Evolutionary conservation across 805 yeast genomes (phyloP), one percentile per base, ranked within the genome.

Genomic region (Pichia cabralensis): DNA sequence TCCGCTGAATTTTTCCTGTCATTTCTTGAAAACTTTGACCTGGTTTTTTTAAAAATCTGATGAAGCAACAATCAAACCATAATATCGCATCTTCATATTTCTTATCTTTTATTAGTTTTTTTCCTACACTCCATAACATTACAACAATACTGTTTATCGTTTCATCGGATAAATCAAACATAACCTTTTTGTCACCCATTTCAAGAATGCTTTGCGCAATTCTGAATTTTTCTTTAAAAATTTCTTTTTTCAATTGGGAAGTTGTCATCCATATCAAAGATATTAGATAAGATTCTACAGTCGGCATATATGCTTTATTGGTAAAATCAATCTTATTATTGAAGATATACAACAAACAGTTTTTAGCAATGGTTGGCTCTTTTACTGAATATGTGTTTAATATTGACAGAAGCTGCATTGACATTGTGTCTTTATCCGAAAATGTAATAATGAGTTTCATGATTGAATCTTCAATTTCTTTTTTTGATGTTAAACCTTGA

Each of bases 121-220:
- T 61, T 0, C 63, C 67, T 14, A 44, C 35, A 31, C 62, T 64
- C 67, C 69, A 65, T 14, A 65, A 37, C 19, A 65, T 36, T 1
- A 67, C 54, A 1, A 60, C 48, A 5, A 58, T 33, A 27, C 63
- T 48, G 5, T 61, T 51, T 6, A 55, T 36, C 5, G 62, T 46
- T 12, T 48, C 47, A 22, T 46, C 50, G 1, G 61, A 47, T 3
- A 65, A 37, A 1, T 43, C n/a, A 39, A 24, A 30, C 6, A 29
- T 13, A 4, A 63, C 40, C 5, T 47, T 41, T 25, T 45, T 53
- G 28, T 62, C 61, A 1, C 58, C 41, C 12, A 45, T 33, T 7
- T 47, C 45, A 17, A 56, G 38, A 20, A 57, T 49, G 3, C 41
- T 44, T 11, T 33, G 31, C 6, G 58, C 39, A 10, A 48, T 46